A percentile compares a stretch with the other conserved stretches of the same genome.
Conservation (phyloP, 306 rosid species). For the Phaseolus lunatus region DNA sequence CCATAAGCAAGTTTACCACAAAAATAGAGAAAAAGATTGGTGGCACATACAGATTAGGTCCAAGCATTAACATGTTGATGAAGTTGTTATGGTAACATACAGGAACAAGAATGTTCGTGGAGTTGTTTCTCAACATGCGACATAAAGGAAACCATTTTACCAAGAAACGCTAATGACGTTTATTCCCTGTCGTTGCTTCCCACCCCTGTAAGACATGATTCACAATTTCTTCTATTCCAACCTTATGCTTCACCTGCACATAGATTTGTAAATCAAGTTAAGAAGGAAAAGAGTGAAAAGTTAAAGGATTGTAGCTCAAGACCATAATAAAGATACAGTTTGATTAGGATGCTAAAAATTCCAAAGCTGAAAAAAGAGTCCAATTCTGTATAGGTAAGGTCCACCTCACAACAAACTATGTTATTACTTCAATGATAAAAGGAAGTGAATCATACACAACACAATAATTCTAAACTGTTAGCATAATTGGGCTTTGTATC, state of each 20-base stretch:
- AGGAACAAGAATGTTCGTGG: neutral
- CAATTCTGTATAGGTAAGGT: neutral
- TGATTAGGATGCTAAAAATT: slow-evolving; percentile 1
- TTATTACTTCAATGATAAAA: neutral
- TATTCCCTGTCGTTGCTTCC: slow-evolving; percentile 81
- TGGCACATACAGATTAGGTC: too few species aligned
- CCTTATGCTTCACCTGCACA: slow-evolving; percentile 82
- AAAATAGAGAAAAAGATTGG: too few species aligned
- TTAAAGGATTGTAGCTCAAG: neutral
- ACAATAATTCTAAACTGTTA: neutral
- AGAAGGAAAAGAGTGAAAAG: neutral
- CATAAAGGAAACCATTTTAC: neutral
- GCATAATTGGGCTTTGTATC: neutral
- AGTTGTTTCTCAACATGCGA: slow-evolving; percentile 8
- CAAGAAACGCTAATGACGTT: slow-evolving; percentile 54
- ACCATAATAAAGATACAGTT: neutral
- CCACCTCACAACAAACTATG: neutral
- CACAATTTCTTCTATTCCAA: slow-evolving; percentile 82
- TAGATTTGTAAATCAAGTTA: neutral
- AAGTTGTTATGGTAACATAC: neutral
- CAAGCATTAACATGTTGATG: neutral
- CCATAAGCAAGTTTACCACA: too few species aligned
- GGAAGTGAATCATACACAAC: neutral
- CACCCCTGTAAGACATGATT: slow-evolving; percentile 72
- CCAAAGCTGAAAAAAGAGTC: neutral